Percentiles rank a stretch among this genome's conserved stretches.
Conservation (phyloP, 805 yeast genomes). For the Candida sakaeoensis region DNA sequence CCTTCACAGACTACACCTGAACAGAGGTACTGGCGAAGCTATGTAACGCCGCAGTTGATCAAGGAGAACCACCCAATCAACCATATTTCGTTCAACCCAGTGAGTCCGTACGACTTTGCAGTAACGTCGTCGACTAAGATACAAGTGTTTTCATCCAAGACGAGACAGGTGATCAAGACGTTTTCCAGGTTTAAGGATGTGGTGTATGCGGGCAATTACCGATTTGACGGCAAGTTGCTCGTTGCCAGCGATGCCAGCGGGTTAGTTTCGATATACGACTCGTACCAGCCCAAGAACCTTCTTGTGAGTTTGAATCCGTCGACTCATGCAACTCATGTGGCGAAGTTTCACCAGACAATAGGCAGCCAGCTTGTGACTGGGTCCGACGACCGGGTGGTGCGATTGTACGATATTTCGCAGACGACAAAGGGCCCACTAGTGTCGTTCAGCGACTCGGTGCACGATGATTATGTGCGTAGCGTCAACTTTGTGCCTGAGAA, state of each 20-base stretch:
- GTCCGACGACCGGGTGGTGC: slow-evolving; percentile 82
- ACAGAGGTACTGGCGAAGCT: slow-evolving; percentile 90
- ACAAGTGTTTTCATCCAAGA: slow-evolving; percentile 90
- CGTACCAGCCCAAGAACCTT: slow-evolving; percentile 71
- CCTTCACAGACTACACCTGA: slow-evolving; percentile 89
- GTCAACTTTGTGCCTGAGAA: slow-evolving; percentile 73
- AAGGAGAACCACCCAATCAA: slow-evolving; percentile 92
- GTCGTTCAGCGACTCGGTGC: slow-evolving; percentile 58
- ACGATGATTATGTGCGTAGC: slow-evolving; percentile 83
- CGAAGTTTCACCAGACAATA: slow-evolving; percentile 80
- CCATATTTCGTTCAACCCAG: slow-evolving; percentile 84
- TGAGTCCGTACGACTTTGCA: slow-evolving; percentile 85
- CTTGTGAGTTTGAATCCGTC: slow-evolving; percentile 81
- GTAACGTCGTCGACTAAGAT: slow-evolving; percentile 88
- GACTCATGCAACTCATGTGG: slow-evolving; percentile 85
- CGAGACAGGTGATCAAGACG: slow-evolving; percentile 85
- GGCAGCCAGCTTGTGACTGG: slow-evolving; percentile 79
- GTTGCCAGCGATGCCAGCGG: slow-evolving; percentile 97
- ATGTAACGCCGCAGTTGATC: slow-evolving; percentile 76
- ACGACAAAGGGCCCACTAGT: slow-evolving; percentile 65
- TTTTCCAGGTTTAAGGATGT: slow-evolving; percentile 86
- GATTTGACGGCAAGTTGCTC: slow-evolving; percentile 85
- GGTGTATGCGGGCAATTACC: slow-evolving; percentile 86
- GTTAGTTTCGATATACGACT: slow-evolving; percentile 84
- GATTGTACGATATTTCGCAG: slow-evolving; percentile 84